Base-by-base conservation (phyloP, 2,329 filamentous ascomycete species). In the Thermomyces lanuginosus region DNA sequence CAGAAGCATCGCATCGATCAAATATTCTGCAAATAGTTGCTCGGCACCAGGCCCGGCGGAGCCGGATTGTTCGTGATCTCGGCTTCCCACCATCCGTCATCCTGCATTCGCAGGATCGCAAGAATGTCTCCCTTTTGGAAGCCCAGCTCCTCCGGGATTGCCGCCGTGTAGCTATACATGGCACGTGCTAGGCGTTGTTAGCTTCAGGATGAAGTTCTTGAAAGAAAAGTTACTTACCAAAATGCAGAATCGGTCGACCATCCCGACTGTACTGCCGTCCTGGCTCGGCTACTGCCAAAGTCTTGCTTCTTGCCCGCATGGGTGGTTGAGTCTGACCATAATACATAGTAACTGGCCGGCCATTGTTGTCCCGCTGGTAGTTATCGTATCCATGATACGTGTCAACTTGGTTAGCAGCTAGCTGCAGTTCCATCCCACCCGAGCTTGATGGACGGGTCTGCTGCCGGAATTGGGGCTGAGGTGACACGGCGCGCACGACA, bases 31-130 rank as follows among this genome's bases (percentile, higher is more conserved):
- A 76, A 46, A 43, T 76, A 76, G 48, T 76, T 76, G 38, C 68
- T 73, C 2, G 72, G 72, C 27, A 76, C 72, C 39, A 76, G 53
- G 13, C 72, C 72, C 9, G 64, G 51, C 29, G 43, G 48, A 20
- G 44, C 38, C n/a, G 46, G 49, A 21, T 56, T 49, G 6, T 61
- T 61, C 23, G 84, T 79, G 21, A 93, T 71, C 52, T 93, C 86
- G 8, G 91, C 91, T 58, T 98, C 89, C 89, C 91, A 98, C 89
- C 89, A 98, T 11, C 89, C 89, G 47, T 98, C 89, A 49, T 98
- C 89, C 55, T 98, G 89, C 44, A 92, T 72, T 33, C 84, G 69
- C 24, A 93, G 61, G 8, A 98, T 74, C 2, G 86, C 82, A 8
- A 98, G 63, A 32, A 86, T 72, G 46, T 98, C 91, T 24, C 84